Conservation (phyloP, 441 rosid species). For the Bruguiera hainesii region DNA sequence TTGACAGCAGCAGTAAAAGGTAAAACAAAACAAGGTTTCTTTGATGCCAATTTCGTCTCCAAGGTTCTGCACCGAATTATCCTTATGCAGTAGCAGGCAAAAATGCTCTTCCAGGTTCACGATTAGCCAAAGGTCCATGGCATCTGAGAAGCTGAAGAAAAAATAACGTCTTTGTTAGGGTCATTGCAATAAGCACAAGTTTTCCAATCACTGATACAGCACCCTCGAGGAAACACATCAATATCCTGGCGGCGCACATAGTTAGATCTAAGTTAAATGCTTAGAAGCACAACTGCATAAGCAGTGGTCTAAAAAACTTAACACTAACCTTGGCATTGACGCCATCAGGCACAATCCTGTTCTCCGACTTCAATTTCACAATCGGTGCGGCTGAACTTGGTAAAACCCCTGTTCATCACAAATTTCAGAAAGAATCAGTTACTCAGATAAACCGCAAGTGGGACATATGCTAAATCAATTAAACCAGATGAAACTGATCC, state of each 20-base stretch:
- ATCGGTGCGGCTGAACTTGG: conserved; percentile 73
- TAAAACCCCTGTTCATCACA: conserved; percentile 68
- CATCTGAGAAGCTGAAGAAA: conserved; percentile 57
- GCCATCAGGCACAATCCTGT: conserved; percentile 73
- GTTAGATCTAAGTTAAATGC: too few relatives aligned
- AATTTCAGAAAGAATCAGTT: neutral
- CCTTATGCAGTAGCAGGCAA: conserved; percentile 36
- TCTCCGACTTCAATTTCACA: conserved; percentile 59
- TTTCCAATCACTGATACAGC: too few relatives aligned
- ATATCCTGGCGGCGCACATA: too few relatives aligned
- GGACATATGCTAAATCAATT: too few relatives aligned
- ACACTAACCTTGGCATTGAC: conserved; percentile 80
- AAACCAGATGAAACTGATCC: too few relatives aligned
- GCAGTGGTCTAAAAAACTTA: neutral
- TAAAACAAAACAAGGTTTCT: too few relatives aligned
- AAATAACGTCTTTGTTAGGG: neutral
- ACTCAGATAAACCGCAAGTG: too few relatives aligned
- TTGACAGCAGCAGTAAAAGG: too few relatives aligned
- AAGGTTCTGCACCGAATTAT: too few relatives aligned
- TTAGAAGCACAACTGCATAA: neutral
- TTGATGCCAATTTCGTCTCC: too few relatives aligned
- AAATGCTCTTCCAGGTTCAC: conserved; percentile 62
- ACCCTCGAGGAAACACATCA: too few relatives aligned
- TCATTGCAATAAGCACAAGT: neutral
- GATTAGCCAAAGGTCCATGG: conserved; percentile 58